Percentiles rank a stretch among this genome's conserved stretches.
phyloP scores from a whole-genome alignment of 1,284 basidiomycete genomes.

The Austropuccinia psidii region DNA sequence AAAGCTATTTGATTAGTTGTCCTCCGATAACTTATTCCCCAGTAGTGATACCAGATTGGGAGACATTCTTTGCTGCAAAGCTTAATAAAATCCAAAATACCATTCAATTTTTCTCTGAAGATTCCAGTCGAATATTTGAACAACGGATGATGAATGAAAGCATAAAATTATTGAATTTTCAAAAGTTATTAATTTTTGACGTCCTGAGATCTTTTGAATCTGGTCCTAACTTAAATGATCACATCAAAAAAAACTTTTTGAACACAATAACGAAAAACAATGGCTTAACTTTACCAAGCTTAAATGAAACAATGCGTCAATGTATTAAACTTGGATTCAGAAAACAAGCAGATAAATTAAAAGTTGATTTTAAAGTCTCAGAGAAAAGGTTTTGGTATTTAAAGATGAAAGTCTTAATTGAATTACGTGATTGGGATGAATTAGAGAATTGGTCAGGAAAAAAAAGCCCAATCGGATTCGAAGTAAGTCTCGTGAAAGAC shows the following conservation, averaged over 20 bases:
- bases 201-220: constrained; percentile 43
- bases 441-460: constrained; percentile 75
- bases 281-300: constrained; percentile 51
- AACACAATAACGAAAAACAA: constrained; percentile 26
- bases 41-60: constrained; percentile 24
- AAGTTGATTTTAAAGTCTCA: constrained; percentile 77
- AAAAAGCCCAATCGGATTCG: constrained; percentile 85
- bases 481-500: constrained; percentile 27
- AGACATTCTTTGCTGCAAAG: constrained; percentile 54
- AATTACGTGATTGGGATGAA: constrained; percentile 70
- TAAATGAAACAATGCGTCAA: constrained; percentile 70
- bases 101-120: constrained; percentile 86
- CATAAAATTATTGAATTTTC: constrained; percentile 63
- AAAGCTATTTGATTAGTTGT: constrained; percentile 55
- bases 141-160: constrained; percentile 68
- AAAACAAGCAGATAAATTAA: constrained; percentile 77
- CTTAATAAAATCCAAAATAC: constrained; percentile 68
- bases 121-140: constrained; percentile 82
- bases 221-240: not conserved
- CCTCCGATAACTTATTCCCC: not conserved
- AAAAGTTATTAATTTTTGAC: constrained; percentile 82
- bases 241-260: constrained; percentile 41
- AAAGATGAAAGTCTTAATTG: constrained; percentile 71
- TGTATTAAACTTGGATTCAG: constrained; percentile 68
- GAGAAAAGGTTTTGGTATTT: constrained; percentile 87